Evolutionary conservation across 768 basidiomycete species (phyloP), one percentile per base, ranked within the genome.

Genomic region (Mycena amicta): DNA sequence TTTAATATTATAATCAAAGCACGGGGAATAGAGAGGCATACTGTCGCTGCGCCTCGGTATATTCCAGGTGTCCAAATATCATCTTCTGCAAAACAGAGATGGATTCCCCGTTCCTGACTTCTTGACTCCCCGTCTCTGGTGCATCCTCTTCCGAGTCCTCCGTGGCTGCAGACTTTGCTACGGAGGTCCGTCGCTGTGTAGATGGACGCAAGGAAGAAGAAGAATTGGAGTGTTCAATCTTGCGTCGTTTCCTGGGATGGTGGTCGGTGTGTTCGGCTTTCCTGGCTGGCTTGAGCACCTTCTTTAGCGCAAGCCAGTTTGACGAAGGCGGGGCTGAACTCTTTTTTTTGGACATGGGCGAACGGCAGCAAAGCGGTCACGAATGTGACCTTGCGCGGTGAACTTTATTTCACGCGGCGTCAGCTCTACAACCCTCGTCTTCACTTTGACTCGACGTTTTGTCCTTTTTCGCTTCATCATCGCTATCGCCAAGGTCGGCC

Each of bases 301-400:
- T 82, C 62, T 81, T 76, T 43, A 87, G 66, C 1, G 80, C 76
- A 16, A 83, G 65, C 87, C 87, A 87, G 67, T 87, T 87, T 45
- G 83, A 80, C 12, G 85, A 86, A 5, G 50, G 15, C 4, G 47
- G 25, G 25, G 13, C 47, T 25, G 47, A 49, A 8, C 13, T 29
- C 15, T 12, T 26, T 15, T 45, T 45, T n/a, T 45, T 45, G 43
- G 13, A 13, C 43, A 45, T 45, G 43, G 22, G 6, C 8, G 8
- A 18, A 8, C 13, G 22, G 15, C 6, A 23, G 43, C 43, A 23
- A 45, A 15, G 20, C 22, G 18, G 33, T 37, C 8, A 45, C 43
- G 43, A n/a, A 15, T 45, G 43, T 45, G 43, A 45, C 43, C 8
- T 6, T 5, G 20, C 43, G 43, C 43, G 43, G 20, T 18, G 8